phyloP scores from a whole-genome alignment of 1,284 basidiomycete species.

The Kwoniella shivajii region DNA sequence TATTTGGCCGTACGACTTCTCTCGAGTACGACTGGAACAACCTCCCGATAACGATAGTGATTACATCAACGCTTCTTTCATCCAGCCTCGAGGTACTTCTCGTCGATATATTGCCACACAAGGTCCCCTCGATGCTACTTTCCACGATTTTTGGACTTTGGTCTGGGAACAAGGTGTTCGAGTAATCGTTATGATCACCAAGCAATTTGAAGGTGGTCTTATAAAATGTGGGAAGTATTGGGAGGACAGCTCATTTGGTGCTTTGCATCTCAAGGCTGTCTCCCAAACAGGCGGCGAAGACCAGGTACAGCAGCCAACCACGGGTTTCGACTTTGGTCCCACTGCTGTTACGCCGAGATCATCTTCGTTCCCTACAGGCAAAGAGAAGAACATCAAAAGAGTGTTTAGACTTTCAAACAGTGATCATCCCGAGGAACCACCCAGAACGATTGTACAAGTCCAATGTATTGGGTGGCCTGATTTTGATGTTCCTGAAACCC shows the following conservation, averaged over 20 bases:
- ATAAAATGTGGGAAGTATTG: constrained; percentile 94
- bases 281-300: constrained; percentile 62
- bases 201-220: constrained; percentile 82
- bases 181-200: constrained; percentile 75
- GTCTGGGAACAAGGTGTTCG: constrained; percentile 61
- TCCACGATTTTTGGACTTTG: constrained; percentile 86
- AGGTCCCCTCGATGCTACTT: constrained; percentile 88
- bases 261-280: constrained; percentile 66
- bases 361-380: not conserved
- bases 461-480: constrained; percentile 94
- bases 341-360: constrained; percentile 19
- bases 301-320: constrained; percentile 24
- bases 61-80: constrained; percentile 90
- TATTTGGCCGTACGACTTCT: constrained; percentile 89
- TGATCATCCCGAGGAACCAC: constrained; percentile 62
- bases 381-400: constrained; percentile 61
- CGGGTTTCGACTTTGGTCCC: constrained; percentile 54
- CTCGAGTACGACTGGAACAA: constrained; percentile 69
- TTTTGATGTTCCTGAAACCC: constrained; percentile 84
- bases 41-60: constrained; percentile 66
- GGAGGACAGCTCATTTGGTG: constrained; percentile 71
- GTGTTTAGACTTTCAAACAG: constrained; percentile 69
- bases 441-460: constrained; percentile 66
- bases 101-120: constrained; percentile 93
- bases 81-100: constrained; percentile 78